Evolutionary conservation across 1,284 basidiomycete species (phyloP), one percentile per base, ranked within the genome.

Genomic region (Sporisorium exsertum): DNA sequence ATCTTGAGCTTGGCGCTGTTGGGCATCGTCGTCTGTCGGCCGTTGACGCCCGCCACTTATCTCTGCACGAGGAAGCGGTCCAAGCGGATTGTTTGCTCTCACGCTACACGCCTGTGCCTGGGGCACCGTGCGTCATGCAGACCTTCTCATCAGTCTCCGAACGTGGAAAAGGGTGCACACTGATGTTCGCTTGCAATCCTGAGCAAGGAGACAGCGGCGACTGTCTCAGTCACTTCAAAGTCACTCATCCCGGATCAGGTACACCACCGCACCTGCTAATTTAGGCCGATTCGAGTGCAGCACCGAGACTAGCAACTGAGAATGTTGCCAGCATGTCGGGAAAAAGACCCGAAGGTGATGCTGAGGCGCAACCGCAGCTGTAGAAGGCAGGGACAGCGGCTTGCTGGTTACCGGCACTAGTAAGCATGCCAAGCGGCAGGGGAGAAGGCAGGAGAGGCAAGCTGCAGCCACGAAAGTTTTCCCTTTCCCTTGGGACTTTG

Each of bases 341-440:
- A 43, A 1, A 18, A 43, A 5, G 40, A 20, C 20, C 18, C 40
- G 40, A 43, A 9, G 40, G 18, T 5, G 16, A 40, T 40, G 35
- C 18, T 5, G 37, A 9, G 16, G 2, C 5, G 37, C 37, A n/a
- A 40, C 37, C 5, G 18, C 37, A 8, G n/a, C 40, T 2, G 40
- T 8, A 20, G n/a, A 2, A 43, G 40, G 40, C 40, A 32, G 10
- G 29, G 29, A 32, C 29, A 32, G 29, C 10, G 29, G 10, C 29
- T 32, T 20, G n/a, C 40, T 43, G 7, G 40, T 8, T 43, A 6
- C 32, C 24, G 58, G 60, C 66, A 52, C 29, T 37, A 51, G 45
- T 18, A 12, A 32, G 32, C 63, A 53, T 62, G 62, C 68, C 63
- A 65, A 65, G 63, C 62, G 42, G 68, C 37, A 64, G 62, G 63